These are phyloP conservation scores for Tritrichomonas musculus DNA, from an alignment of 208 protist species.

Conservation along the genomic window DNA sequence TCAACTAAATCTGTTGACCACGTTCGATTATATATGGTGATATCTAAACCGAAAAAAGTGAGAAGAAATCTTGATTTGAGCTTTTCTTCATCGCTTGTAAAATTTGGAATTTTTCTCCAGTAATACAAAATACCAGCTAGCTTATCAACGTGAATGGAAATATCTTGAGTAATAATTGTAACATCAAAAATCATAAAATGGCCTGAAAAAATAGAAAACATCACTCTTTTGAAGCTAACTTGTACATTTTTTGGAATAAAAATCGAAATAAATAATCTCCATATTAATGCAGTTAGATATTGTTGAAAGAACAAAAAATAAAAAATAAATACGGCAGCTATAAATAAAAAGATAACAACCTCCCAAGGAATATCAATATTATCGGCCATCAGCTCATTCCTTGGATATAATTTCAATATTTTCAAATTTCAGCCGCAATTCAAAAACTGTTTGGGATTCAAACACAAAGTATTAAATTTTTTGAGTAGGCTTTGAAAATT, in stretches of 20 bases:
- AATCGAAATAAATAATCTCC: not conserved
- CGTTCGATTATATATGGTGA: constrained; percentile 9
- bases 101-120: not conserved
- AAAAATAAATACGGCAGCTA: not conserved
- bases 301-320: constrained; percentile 23
- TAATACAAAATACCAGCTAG: not conserved
- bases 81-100: not conserved
- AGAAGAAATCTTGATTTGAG: not conserved
- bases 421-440: no score
- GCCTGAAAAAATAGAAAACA: constrained; percentile 1
- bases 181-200: not conserved
- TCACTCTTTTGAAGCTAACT: not conserved
- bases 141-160: not conserved
- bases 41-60: not conserved
- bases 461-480: no score
- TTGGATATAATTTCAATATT: no score
- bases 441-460: no score
- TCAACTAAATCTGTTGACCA: constrained; percentile 11
- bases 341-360: not conserved
- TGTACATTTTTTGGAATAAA: not conserved
- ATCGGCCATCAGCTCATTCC: no score
- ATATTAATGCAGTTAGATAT: constrained; percentile 26
- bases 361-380: no score
- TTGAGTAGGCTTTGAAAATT: no score
- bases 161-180: not conserved